Percentiles rank a stretch among this genome's conserved stretches.
phyloP scores from a whole-genome alignment of 2,329 filamentous ascomycete species.

The Penicillium aurantiogriseum region DNA sequence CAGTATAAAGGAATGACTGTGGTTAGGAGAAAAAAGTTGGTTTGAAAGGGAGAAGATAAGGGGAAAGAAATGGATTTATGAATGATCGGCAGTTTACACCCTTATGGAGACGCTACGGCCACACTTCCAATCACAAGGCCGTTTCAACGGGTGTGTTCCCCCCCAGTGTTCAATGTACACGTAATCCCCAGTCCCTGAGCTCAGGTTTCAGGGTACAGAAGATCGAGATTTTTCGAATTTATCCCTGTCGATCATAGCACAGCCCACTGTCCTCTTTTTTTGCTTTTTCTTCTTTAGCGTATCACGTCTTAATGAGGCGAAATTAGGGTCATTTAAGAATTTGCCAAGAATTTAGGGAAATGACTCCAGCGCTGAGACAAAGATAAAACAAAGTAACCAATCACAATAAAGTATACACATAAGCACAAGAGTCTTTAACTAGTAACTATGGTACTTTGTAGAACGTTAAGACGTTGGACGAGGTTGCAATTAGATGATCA shows the following conservation, averaged over 20 bases:
- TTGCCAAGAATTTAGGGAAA: background rate
- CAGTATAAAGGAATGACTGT: constrained; percentile 29
- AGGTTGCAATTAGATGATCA: background rate
- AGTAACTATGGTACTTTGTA: no score
- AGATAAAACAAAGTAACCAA: background rate
- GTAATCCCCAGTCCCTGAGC: constrained; percentile 1
- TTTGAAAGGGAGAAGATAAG: background rate
- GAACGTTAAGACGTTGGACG: no score
- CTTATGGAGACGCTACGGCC: background rate
- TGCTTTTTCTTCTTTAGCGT: background rate
- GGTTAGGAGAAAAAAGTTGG: constrained; percentile 14
- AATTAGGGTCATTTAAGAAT: background rate
- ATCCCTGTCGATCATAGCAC: constrained; percentile 11
- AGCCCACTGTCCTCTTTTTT: background rate
- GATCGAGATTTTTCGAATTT: constrained; percentile 1
- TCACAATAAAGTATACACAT: background rate
- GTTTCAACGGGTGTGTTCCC: constrained; percentile 1
- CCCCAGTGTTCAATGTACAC: constrained; percentile 1
- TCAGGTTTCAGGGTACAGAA: constrained; percentile 1
- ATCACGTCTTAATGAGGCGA: background rate
- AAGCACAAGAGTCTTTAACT: background rate
- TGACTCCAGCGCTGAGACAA: background rate
- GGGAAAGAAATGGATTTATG: constrained; percentile 13
- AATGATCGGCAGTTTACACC: constrained; percentile 12
- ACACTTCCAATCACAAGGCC: constrained; percentile 8